phyloP scores from a whole-genome alignment of 2,329 filamentous ascomycete genomes.

The Talaromyces sp. region DNA sequence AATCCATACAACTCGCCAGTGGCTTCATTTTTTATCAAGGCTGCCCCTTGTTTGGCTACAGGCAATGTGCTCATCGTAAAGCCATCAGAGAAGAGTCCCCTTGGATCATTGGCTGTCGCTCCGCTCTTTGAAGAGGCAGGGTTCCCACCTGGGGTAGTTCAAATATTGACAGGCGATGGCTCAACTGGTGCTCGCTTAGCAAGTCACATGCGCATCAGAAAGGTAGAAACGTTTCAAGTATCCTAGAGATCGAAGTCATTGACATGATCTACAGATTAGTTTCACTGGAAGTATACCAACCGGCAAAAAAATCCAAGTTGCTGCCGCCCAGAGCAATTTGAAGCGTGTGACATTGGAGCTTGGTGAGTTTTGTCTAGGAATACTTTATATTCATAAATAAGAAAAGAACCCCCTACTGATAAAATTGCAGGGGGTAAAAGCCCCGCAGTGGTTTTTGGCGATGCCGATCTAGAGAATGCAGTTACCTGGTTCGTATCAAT shows the following conservation, averaged over 20 bases:
- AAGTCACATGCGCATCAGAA: constrained; percentile 62
- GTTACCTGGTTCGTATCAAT: neutral
- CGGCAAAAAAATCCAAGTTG: constrained; percentile 3
- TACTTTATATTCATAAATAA: no score
- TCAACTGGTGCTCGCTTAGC: constrained; percentile 67
- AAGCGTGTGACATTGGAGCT: constrained; percentile 7
- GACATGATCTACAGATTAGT: neutral
- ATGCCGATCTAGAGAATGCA: constrained; percentile 4
- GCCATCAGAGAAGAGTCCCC: constrained; percentile 66
- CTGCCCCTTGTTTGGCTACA: constrained; percentile 67
- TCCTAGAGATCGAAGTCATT: neutral
- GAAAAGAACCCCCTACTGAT: no score
- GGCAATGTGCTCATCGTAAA: constrained; percentile 66
- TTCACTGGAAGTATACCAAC: neutral
- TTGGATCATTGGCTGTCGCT: constrained; percentile 62
- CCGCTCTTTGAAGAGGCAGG: constrained; percentile 60
- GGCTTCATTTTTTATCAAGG: constrained; percentile 56
- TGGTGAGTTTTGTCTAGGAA: no score
- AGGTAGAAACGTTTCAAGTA: neutral
- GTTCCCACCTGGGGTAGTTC: constrained; percentile 62
- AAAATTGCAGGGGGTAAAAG: no score
- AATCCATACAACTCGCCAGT: constrained; percentile 1
- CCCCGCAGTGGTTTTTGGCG: neutral
- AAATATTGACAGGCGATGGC: constrained; percentile 62
- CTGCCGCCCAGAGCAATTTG: constrained; percentile 1